These are phyloP conservation scores for Rugonectria rugulosa DNA, from an alignment of 2,329 filamentous ascomycete genomes.

Conservation along the genomic window DNA sequence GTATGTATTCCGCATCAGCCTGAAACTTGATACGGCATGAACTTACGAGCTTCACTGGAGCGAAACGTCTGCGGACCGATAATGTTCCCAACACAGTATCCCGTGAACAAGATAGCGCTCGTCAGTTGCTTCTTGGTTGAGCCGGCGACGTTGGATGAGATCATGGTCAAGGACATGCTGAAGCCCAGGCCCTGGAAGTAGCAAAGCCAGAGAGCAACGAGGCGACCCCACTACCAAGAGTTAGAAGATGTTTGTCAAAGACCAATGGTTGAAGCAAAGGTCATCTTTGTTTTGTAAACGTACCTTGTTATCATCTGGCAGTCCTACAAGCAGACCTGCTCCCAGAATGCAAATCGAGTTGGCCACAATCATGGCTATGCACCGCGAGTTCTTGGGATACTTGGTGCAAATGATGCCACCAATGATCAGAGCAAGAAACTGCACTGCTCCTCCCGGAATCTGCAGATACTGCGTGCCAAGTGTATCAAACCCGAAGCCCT, in stretches of 20 bases:
- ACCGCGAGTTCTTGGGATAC: slow-evolving; percentile 17
- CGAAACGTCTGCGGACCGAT: slow-evolving; percentile 6
- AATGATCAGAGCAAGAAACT: slow-evolving; percentile 17
- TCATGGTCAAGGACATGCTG: slow-evolving; percentile 16
- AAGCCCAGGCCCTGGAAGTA: slow-evolving; percentile 22
- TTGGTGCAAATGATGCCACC: slow-evolving; percentile 18
- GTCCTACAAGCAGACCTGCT: slow-evolving; percentile 10
- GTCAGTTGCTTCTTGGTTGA: slow-evolving; percentile 25
- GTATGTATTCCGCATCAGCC: not conserved
- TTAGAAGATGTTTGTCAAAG: not conserved
- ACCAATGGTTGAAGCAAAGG: too few species aligned
- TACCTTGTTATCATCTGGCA: slow-evolving; percentile 11
- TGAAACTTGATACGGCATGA: not conserved
- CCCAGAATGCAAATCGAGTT: slow-evolving; percentile 20
- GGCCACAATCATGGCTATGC: slow-evolving; percentile 17
- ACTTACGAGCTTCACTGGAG: slow-evolving; percentile 7
- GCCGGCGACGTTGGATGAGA: slow-evolving; percentile 24
- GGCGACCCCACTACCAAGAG: slow-evolving; percentile 17
- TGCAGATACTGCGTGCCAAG: slow-evolving; percentile 27
- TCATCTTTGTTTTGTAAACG: not conserved
- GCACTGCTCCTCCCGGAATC: slow-evolving; percentile 22
- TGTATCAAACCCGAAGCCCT: slow-evolving; percentile 41
- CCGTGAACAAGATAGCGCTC: slow-evolving; percentile 14
- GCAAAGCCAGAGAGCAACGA: slow-evolving; percentile 17
- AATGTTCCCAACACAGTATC: slow-evolving; percentile 12